A percentile compares a stretch with the other conserved stretches of the same genome.
phyloP scores from a whole-genome alignment of 2,329 filamentous ascomycete genomes.

The Cercospora beticola region DNA sequence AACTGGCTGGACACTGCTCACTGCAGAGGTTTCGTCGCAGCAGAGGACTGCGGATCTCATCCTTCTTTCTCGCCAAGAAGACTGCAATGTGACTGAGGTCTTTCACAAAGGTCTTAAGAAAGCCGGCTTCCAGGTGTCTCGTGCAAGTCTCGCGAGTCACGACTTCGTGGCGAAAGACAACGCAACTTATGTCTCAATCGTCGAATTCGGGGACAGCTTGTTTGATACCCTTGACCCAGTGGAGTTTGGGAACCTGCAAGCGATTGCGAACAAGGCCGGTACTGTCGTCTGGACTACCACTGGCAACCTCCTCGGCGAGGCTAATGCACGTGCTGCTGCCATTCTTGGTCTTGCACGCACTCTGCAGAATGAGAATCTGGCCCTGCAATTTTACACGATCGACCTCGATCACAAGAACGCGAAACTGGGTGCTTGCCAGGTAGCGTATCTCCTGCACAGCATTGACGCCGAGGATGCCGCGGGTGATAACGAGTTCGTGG shows the following conservation, averaged over 20 bases:
- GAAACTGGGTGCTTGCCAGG: not conserved
- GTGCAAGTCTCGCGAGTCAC: not conserved
- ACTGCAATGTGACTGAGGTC: not conserved
- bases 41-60: not conserved
- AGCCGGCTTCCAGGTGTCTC: not conserved
- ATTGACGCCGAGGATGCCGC: not conserved
- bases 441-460: not conserved
- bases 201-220: not conserved
- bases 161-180: not conserved
- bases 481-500: not conserved
- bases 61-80: not conserved
- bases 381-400: not conserved
- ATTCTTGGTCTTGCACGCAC: not conserved
- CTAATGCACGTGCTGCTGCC: not conserved
- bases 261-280: not conserved
- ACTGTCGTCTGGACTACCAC: not conserved
- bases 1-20: not conserved
- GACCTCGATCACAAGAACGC: not conserved
- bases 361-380: not conserved
- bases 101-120: not conserved
- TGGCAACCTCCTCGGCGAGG: not conserved
- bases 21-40: not conserved
- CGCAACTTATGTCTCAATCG: not conserved
- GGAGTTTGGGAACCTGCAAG: not conserved
- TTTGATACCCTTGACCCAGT: not conserved